Percentiles rank a stretch among this genome's conserved stretches.
Evolutionary conservation across 345 rosid genomes (phyloP).

Genomic region (Carallia pectinifolia): DNA sequence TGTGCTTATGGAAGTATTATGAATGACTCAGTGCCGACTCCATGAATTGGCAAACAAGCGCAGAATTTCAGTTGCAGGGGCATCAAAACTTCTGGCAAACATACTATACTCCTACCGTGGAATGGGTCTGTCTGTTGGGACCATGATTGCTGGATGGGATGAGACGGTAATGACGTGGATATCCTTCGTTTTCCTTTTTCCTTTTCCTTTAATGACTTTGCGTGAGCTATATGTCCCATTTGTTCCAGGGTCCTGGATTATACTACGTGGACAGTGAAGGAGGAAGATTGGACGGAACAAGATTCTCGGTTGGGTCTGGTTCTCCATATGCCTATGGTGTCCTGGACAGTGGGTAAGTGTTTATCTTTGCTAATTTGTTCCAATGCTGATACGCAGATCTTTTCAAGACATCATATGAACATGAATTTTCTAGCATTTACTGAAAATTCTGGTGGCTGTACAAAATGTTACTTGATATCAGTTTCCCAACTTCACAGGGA

Average conservation of each 20-base stretch:
- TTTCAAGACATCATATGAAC: not conserved
- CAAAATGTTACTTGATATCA: no score
- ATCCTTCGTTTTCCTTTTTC: not conserved
- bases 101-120: conserved; percentile 97
- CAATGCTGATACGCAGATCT: no score
- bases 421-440: not conserved
- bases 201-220: not conserved
- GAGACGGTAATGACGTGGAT: conserved; percentile 58
- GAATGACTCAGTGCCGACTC: conserved; percentile 69
- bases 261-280: conserved; percentile 99
- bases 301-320: conserved; percentile 98
- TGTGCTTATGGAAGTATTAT: conserved; percentile 11
- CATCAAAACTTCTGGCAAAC: conserved; percentile 98
- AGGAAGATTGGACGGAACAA: conserved; percentile 90
- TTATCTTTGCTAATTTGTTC: not conserved
- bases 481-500: no score
- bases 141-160: conserved; percentile 99
- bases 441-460: no score
- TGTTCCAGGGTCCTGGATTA: conserved; percentile 89
- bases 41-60: conserved; percentile 98
- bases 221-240: conserved; percentile 4
- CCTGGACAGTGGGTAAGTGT: conserved; percentile 79
- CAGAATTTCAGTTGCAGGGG: conserved; percentile 96
- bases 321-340: conserved; percentile 99
- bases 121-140: conserved; percentile 99